Base-by-base conservation (phyloP, 768 basidiomycete genomes). In the Hygrophoropsis aurantiaca region DNA sequence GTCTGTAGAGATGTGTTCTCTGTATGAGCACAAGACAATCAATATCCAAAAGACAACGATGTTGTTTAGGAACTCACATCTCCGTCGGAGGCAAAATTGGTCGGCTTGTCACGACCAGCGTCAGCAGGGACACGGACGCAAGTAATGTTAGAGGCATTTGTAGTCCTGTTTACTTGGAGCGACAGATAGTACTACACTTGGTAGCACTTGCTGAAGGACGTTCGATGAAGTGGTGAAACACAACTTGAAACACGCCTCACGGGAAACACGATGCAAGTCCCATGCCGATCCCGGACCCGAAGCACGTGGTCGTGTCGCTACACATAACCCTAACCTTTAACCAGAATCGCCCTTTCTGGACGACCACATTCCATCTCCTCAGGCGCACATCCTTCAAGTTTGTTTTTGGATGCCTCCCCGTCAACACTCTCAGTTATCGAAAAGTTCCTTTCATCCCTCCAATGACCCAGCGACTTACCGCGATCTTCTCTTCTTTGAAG, bases 401-500 rank as follows among this genome's bases (percentile, higher is more conserved):
- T 18, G 7, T 21, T 19, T 20, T 16, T 46, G 43, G 23, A 68
- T 68, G 67, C 56, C 63, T 24, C 60, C 62, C 19, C 61, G 63
- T 42, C 53, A 57, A 5, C 57, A 61, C 15, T 54, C 61, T 25
- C 64, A 61, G 34, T 58, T 61, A 3, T 49, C 56, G 38, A 64
- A 60, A 33, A 57, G 61, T 27, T 68, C 76, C 1, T 84, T 74
- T 59, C 62, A 75, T 52, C 89, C 91, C 0, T 70, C 84, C 30
- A 82, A 82, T 58, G 93, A 94, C 64, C 74, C 75, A 42, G 75
- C 85, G 11, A 94, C 93, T 2, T 91, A 87, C 65, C 74, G 87
- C 37, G 95, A 99, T 63, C 72, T 99, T 11, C 77, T 97, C 19
- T 72, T 92, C 37, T 97, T 98, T 50, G 95, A 99, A 69, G 94